These are phyloP conservation scores for Cystobasidium tubakii DNA, from an alignment of 768 basidiomycete genomes.

Conservation along the genomic window DNA sequence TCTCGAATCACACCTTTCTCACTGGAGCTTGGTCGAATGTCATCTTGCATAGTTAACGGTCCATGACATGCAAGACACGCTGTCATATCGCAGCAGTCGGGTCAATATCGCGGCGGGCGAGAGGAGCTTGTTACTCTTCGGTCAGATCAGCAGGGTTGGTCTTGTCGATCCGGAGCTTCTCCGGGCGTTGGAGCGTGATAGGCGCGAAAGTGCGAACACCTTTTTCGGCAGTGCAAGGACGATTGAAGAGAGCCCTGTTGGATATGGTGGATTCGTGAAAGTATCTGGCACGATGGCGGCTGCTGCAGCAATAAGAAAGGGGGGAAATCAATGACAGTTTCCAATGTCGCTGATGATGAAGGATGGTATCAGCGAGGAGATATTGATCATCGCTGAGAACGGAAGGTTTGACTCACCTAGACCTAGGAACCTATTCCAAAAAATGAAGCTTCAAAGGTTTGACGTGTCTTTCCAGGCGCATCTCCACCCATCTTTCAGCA, in stretches of 20 bases:
- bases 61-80: slow-evolving; percentile 92
- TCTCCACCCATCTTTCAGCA: slow-evolving; percentile 71
- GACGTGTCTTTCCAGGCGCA: slow-evolving; percentile 60
- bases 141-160: slow-evolving; percentile 85
- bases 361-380: too few relatives aligned
- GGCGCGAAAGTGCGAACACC: slow-evolving; percentile 90
- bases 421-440: slow-evolving; percentile 80
- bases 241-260: slow-evolving; percentile 89
- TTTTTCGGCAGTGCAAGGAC: slow-evolving; percentile 86
- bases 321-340: slow-evolving; percentile 48
- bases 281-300: slow-evolving; percentile 91
- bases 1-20: slow-evolving; percentile 83
- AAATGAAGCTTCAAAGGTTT: slow-evolving; percentile 73
- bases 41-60: slow-evolving; percentile 89
- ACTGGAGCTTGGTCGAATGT: slow-evolving; percentile 81
- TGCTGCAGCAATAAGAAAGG: slow-evolving; percentile 54
- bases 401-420: too few relatives aligned
- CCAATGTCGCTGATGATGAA: slow-evolving; percentile 93
- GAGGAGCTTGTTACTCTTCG: slow-evolving; percentile 80
- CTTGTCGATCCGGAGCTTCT: slow-evolving; percentile 93
- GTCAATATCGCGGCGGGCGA: slow-evolving; percentile 88
- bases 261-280: slow-evolving; percentile 95
- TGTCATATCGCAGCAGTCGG: slow-evolving; percentile 88
- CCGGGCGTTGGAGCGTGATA: slow-evolving; percentile 87
- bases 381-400: too few relatives aligned